Evolutionary conservation across 768 basidiomycete species (phyloP).

Genomic region (Boletellus sp.): DNA sequence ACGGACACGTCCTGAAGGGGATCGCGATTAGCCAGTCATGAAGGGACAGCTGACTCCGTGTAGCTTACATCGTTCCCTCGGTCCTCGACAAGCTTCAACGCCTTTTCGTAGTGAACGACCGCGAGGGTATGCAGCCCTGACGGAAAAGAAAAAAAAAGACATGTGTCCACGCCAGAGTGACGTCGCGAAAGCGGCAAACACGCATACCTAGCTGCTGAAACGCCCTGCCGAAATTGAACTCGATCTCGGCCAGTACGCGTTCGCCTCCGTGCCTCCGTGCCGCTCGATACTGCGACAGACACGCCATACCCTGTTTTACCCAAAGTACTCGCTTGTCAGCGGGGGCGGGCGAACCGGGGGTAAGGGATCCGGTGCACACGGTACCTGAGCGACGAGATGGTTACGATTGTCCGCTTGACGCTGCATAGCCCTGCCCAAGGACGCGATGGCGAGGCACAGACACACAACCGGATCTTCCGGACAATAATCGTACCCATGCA

Average conservation of each 20-base stretch:
- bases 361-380: background rate
- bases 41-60: background rate
- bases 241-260: constrained; percentile 63
- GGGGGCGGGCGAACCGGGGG: too few species aligned
- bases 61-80: constrained; percentile 31
- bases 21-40: background rate
- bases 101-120: constrained; percentile 77
- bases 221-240: constrained; percentile 88
- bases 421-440: constrained; percentile 87
- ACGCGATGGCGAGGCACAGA: constrained; percentile 77
- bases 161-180: too few species aligned
- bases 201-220: constrained; percentile 88
- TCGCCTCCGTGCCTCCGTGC: constrained; percentile 44
- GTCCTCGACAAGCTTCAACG: constrained; percentile 58
- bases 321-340: background rate
- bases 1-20: constrained; percentile 48
- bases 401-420: constrained; percentile 93
- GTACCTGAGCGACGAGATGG: constrained; percentile 75
- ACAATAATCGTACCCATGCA: constrained; percentile 85
- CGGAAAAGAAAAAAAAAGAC: too few species aligned
- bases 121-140: constrained; percentile 80
- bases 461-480: constrained; percentile 84
- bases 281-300: constrained; percentile 76
- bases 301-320: constrained; percentile 68
- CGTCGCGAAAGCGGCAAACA: background rate